Conservation (phyloP, 441 rosid genomes). For the Mallotus repandus region DNA sequence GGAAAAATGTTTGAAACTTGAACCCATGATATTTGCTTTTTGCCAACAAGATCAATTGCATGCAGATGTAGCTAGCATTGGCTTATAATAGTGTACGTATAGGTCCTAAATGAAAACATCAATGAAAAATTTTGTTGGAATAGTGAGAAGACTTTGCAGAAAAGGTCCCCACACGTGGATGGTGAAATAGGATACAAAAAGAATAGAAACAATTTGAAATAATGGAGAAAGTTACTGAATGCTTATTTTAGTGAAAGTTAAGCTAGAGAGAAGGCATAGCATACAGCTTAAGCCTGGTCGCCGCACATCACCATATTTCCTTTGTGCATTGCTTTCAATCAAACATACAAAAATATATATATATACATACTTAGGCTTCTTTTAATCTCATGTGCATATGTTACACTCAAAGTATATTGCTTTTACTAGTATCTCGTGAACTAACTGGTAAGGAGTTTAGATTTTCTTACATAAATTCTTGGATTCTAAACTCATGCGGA, state of each 20-base stretch:
- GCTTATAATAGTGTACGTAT: neutral
- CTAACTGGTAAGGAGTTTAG: no score
- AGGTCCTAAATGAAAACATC: neutral
- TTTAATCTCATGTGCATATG: no score
- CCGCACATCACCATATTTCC: slow-evolving; percentile 27
- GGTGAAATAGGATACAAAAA: slow-evolving; percentile 25
- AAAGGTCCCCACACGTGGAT: slow-evolving; percentile 25
- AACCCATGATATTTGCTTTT: no score
- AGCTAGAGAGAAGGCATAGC: slow-evolving; percentile 26
- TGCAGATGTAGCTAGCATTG: neutral
- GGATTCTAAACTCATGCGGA: no score
- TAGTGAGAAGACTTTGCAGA: neutral
- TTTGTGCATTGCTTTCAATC: no score
- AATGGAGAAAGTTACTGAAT: slow-evolving; percentile 10
- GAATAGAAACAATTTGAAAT: slow-evolving; percentile 28
- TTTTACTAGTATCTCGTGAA: no score
- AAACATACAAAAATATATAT: no score
- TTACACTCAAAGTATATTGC: no score
- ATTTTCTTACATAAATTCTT: no score
- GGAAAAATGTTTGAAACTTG: no score
- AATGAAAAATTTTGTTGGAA: neutral
- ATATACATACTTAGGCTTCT: no score
- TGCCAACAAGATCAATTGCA: neutral
- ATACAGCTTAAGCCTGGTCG: slow-evolving; percentile 19
- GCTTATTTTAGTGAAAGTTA: slow-evolving; percentile 34